A percentile compares a stretch with the other conserved stretches of the same genome.
Evolutionary conservation across 129 eudicot species (phyloP).

Genomic region (Escallonia rubra): DNA sequence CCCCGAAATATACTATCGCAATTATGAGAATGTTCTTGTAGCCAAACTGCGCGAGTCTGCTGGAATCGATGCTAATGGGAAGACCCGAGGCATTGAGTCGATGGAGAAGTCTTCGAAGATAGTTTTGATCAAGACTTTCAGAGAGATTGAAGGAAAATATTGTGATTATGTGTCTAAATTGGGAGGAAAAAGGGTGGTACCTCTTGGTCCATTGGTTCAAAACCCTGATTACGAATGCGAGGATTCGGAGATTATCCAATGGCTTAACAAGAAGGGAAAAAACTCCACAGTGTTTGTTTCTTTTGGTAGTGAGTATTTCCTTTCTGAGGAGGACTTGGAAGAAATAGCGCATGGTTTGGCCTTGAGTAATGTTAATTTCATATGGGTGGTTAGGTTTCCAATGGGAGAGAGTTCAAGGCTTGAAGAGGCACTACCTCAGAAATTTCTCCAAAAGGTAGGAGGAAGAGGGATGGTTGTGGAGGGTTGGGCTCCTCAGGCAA

Average conservation of each 20-base stretch:
- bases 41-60: background rate
- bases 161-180: constrained; percentile 13
- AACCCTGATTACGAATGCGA: background rate
- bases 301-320: constrained; percentile 41
- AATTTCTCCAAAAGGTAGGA: constrained; percentile 24
- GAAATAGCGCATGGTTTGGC: constrained; percentile 34
- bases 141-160: constrained; percentile 39
- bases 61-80: background rate
- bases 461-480: constrained; percentile 25
- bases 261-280: constrained; percentile 27
- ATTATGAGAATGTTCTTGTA: constrained; percentile 5
- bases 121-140: constrained; percentile 11
- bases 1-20: constrained; percentile 8
- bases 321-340: constrained; percentile 17
- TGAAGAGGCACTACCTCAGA: constrained; percentile 19
- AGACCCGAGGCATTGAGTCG: background rate
- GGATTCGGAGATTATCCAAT: constrained; percentile 11
- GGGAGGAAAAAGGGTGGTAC: constrained; percentile 11
- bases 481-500: constrained; percentile 35
- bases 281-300: constrained; percentile 29
- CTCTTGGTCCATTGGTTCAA: constrained; percentile 33
- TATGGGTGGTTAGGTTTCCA: constrained; percentile 41
- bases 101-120: constrained; percentile 5
- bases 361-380: constrained; percentile 24
- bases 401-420: background rate